Evolutionary conservation across 257 asterid species (phyloP).

Genomic region (Scutellaria barbata): DNA sequence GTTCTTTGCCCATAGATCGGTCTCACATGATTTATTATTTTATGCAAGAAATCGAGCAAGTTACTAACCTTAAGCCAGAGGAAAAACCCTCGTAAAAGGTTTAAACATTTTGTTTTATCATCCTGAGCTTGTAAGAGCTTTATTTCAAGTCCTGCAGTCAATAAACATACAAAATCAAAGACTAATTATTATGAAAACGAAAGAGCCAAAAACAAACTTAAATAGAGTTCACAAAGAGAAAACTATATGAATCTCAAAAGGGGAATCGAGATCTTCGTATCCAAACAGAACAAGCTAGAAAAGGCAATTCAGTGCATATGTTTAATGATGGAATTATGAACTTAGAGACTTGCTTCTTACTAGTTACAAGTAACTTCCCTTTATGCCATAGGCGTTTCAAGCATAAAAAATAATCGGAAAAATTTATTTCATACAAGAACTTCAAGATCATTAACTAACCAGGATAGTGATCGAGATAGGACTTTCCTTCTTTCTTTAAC

Average conservation of each 20-base stretch:
- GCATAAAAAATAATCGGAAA: constrained; percentile 8
- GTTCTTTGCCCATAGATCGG: too few relatives aligned
- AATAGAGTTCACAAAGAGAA: too few relatives aligned
- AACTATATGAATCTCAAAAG: too few relatives aligned
- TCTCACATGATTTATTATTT: too few relatives aligned
- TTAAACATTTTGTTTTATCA: constrained; percentile 41
- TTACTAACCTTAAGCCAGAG: constrained; percentile 52
- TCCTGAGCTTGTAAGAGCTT: constrained; percentile 14
- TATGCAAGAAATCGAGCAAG: not conserved
- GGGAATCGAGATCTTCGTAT: too few relatives aligned
- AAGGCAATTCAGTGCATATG: not conserved
- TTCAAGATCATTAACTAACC: constrained; percentile 42
- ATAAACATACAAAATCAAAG: constrained; percentile 2
- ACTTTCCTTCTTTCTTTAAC: constrained; percentile 43
- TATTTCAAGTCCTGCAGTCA: constrained; percentile 38
- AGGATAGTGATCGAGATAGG: constrained; percentile 45
- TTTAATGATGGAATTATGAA: too few relatives aligned
- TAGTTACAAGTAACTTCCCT: not conserved
- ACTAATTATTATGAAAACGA: not conserved
- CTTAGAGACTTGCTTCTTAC: too few relatives aligned
- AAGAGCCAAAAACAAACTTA: too few relatives aligned
- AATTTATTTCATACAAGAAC: not conserved
- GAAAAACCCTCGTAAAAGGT: constrained; percentile 55
- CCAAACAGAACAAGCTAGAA: not conserved
- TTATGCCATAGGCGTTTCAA: not conserved